A percentile compares a stretch with the other conserved stretches of the same genome.
These are phyloP conservation scores for Chimonanthus salicifolius DNA, from an alignment of 164 flowering plant species.

Conservation along the genomic window DNA sequence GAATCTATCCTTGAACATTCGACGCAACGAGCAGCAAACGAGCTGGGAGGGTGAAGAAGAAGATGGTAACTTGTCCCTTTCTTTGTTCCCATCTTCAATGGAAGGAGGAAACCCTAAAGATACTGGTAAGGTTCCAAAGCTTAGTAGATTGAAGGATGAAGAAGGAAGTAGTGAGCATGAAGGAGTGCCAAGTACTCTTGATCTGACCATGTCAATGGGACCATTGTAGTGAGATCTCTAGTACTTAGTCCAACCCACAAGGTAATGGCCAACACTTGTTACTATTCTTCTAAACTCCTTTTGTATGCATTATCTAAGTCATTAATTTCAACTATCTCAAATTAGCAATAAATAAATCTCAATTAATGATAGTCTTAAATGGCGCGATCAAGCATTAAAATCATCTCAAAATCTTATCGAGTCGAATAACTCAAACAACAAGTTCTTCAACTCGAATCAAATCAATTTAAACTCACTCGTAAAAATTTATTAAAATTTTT, in stretches of 20 bases:
- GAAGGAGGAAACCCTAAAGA: not conserved
- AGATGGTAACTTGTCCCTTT: slow-evolving; percentile 38
- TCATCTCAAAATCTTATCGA: not conserved
- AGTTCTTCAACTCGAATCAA: too few relatives aligned
- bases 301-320: slow-evolving; percentile 4
- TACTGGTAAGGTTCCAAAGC: slow-evolving; percentile 9
- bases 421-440: not conserved
- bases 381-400: not conserved
- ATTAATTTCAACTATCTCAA: not conserved
- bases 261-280: slow-evolving; percentile 22
- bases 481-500: too few relatives aligned
- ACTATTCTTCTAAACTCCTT: slow-evolving; percentile 9
- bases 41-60: slow-evolving; percentile 7
- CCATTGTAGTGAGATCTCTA: slow-evolving; percentile 78
- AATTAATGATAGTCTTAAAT: not conserved
- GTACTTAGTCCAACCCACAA: slow-evolving; percentile 39
- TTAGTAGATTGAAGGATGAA: slow-evolving; percentile 29
- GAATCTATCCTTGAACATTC: slow-evolving; percentile 43
- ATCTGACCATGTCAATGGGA: slow-evolving; percentile 81
- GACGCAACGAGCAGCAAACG: slow-evolving; percentile 2
- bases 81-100: slow-evolving; percentile 30
- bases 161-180: slow-evolving; percentile 16
- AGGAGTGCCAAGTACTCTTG: slow-evolving; percentile 60
- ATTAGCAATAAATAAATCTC: not conserved
- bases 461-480: too few relatives aligned